Base-by-base conservation (phyloP, 129 eudicot genomes). In the Apium graveolens region DNA sequence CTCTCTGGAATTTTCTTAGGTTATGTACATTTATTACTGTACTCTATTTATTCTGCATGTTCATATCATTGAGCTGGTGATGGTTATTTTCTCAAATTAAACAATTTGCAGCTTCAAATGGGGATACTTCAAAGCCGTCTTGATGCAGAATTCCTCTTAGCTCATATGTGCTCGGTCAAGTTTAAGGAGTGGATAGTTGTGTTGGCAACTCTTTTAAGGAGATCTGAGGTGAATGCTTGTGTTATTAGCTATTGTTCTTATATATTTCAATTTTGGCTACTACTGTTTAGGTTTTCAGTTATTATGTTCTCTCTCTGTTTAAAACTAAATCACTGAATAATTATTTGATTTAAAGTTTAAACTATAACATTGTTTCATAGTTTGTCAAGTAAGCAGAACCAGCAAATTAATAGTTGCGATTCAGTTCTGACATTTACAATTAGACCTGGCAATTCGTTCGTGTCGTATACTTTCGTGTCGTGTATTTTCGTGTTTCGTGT, bases 161-260 rank as follows among this genome's bases (percentile, higher is more conserved):
- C 98, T 35, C 96, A 95, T 78, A 95, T 95, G 98, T 95, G 98
- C 85, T 95, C 98, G 48, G 97, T 95, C 84, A 95, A 95, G 87
- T 95, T 95, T 82, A 91, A 95, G 81, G 98, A 95, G 85, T 95
- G 98, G 98, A 90, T 95, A 42, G 98, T 95, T 65, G 94, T 95
- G 77, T 89, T 95, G 88, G 98, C 98, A 80, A 95, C 98, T 77
- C 91, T 95, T 62, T 88, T 91, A 81, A 86, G 98, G 84, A 87
- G 98, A 78, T 87, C 96, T 29, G 98, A 95, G 98, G 98, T 94
- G 48, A 44, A 80, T 82, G n/a, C 44, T 44, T 44, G 48, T 71
- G 35, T 81, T 45, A 38, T 57, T 65, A 34, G 49, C 70, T 24
- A 34, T 0, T 17, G 11, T 53, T 53, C 9, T 42, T 76, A 24